Evolutionary conservation across 2,329 filamentous ascomycete species (phyloP).

Genomic region (Teratosphaeria zuluensis): DNA sequence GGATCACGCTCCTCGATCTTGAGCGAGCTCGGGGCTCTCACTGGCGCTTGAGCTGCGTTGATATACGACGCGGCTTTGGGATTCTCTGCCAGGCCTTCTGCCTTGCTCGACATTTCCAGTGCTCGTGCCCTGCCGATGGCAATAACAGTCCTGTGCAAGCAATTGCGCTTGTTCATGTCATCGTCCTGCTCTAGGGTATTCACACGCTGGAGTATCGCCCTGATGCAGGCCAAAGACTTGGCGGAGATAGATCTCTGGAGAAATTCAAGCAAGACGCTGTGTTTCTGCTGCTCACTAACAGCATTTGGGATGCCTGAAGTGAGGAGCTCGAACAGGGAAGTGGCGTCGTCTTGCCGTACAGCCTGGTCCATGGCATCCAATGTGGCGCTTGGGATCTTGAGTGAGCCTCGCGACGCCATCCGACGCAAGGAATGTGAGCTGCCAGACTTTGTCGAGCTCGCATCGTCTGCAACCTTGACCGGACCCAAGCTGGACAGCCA

Average conservation of each 20-base stretch:
- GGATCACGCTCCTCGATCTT: conserved; percentile 56
- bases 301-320: conserved; percentile 20
- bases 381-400: conserved; percentile 59
- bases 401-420: conserved; percentile 62
- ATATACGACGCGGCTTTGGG: conserved; percentile 61
- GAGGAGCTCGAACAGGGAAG: conserved; percentile 41
- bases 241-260: conserved; percentile 67
- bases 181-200: conserved; percentile 72
- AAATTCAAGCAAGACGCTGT: conserved; percentile 66
- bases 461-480: conserved; percentile 63
- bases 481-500: conserved; percentile 81
- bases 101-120: conserved; percentile 29
- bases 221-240: conserved; percentile 59
- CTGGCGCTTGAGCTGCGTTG: conserved; percentile 64
- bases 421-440: conserved; percentile 59
- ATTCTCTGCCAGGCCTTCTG: conserved; percentile 22
- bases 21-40: conserved; percentile 50
- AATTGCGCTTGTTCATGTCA: conserved; percentile 90
- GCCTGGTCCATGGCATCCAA: conserved; percentile 65
- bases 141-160: conserved; percentile 84
- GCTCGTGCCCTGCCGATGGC: conserved; percentile 71
- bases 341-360: conserved; percentile 58
- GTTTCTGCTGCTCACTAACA: conserved; percentile 41
- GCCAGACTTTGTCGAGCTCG: conserved; percentile 55
- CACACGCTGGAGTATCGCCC: conserved; percentile 59